A percentile compares a stretch with the other conserved stretches of the same genome.
Conservation (phyloP, 2,329 filamentous ascomycete genomes). For the Hymenoscyphus fructigenus region DNA sequence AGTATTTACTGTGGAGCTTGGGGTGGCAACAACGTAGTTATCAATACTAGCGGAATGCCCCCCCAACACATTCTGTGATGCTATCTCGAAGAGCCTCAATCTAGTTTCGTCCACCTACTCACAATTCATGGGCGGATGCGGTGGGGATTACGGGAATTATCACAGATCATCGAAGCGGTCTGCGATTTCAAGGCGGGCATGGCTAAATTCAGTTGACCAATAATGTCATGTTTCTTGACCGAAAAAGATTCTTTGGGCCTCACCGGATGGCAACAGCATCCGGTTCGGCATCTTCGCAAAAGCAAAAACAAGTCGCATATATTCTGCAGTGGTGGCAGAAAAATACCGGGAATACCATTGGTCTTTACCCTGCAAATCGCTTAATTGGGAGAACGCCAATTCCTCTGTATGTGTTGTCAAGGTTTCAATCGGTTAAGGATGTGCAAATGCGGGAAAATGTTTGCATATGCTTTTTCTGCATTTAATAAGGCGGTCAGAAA, state of each 20-base stretch:
- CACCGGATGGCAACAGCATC: background rate
- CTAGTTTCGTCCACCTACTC: background rate
- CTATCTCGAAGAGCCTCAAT: background rate
- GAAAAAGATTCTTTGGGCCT: background rate
- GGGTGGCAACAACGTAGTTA: background rate
- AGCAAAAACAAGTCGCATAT: background rate
- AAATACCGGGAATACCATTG: too few species aligned
- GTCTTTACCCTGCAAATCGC: too few species aligned
- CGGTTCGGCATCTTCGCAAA: background rate
- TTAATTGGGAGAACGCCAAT: too few species aligned
- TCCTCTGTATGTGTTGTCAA: too few species aligned
- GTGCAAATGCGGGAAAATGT: too few species aligned
- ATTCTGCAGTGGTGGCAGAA: background rate
- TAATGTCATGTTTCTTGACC: background rate
- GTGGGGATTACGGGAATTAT: background rate
- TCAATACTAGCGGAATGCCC: background rate
- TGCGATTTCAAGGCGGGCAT: background rate
- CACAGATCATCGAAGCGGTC: background rate
- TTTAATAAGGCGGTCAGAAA: too few species aligned
- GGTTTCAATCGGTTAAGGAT: too few species aligned
- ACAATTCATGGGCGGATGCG: background rate
- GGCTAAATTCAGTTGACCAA: background rate
- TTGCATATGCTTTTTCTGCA: too few species aligned
- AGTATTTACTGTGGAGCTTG: background rate
- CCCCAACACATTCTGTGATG: background rate